Evolutionary conservation across 495 filamentous ascomycete species (phyloP), one percentile per base, ranked within the genome.

Genomic region (Clohesyomyces aquaticus): DNA sequence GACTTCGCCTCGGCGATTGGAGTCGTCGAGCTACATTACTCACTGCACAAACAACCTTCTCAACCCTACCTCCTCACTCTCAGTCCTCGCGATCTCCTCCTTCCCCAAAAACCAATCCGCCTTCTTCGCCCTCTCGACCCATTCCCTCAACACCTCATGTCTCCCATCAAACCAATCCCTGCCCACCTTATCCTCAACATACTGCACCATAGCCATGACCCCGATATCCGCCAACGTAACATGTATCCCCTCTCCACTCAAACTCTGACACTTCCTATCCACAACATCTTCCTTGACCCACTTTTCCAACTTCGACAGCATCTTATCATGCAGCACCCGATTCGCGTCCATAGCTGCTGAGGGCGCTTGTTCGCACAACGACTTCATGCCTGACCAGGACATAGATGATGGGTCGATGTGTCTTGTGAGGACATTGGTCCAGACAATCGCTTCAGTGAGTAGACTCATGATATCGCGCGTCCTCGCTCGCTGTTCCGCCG

Each of bases 81-180:
- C 61, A 19, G 18, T 32, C 46, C 22, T 51, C 32, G 28, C 18
- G 23, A 57, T 29, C 18, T 51, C 53, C 29, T 64, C 53, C 54
- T n/a, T 51, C 19, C 25, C 38, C 16, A 58, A 52, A 51, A 42
- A 64, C 61, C 61, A 64, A 2, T 6, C 19, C 45, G 49, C 27
- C 21, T 22, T 25, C 53, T 58, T 64, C 21, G 61, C 54, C 32
- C 54, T 51, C 27, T 64, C 61, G 16, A 42, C 50, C 61, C 61
- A 64, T n/a, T 21, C 32, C 28, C 42, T 28, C 25, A 64, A 21
- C 50, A 42, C 61, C 26, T 46, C 53, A 50, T 47, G 38, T 43
- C 46, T n/a, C n/a, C n/a, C 60, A 16, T 45, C 51, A 1, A 63
- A 23, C 41, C 60, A 58, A 52, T 46, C 28, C 29, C n/a, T 28